Conservation (phyloP, 2,329 filamentous ascomycete species). For the Diaporthe capsici region DNA sequence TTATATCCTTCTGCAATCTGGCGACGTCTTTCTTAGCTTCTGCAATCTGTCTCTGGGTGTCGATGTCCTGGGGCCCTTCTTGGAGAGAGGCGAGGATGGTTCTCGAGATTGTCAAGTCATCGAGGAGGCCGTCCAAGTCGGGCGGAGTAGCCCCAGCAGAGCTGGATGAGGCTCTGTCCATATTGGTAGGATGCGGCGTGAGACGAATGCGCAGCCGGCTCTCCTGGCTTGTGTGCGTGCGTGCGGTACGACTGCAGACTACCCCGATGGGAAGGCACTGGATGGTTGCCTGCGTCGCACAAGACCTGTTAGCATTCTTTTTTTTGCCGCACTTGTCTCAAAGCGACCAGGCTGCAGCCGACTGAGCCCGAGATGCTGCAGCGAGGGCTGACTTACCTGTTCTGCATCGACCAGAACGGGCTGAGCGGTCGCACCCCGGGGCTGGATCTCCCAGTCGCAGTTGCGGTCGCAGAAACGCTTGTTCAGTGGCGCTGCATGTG, state of each 20-base stretch:
- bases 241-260: constrained; percentile 7
- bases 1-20: constrained; percentile 51
- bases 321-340: constrained; percentile 27
- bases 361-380: constrained; percentile 7
- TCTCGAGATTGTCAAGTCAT: constrained; percentile 59
- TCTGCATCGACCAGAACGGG: constrained; percentile 1
- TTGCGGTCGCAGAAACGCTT: neutral
- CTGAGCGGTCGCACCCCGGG: neutral
- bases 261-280: constrained; percentile 7
- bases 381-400: constrained; percentile 5
- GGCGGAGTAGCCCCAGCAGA: constrained; percentile 13
- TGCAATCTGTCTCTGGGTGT: constrained; percentile 46
- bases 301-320: constrained; percentile 21
- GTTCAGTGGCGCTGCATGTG: constrained; percentile 27
- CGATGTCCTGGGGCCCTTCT: constrained; percentile 46
- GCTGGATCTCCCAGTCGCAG: constrained; percentile 7
- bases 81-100: constrained; percentile 60
- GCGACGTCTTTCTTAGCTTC: constrained; percentile 45
- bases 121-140: constrained; percentile 46
- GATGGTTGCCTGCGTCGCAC: constrained; percentile 18
- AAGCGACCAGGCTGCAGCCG: constrained; percentile 29
- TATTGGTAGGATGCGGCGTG: constrained; percentile 21
- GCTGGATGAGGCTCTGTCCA: constrained; percentile 35
- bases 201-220: constrained; percentile 25
- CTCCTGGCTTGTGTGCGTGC: constrained; percentile 6